phyloP scores from a whole-genome alignment of 768 basidiomycete species.

The Leucocoprinus leucothites region DNA sequence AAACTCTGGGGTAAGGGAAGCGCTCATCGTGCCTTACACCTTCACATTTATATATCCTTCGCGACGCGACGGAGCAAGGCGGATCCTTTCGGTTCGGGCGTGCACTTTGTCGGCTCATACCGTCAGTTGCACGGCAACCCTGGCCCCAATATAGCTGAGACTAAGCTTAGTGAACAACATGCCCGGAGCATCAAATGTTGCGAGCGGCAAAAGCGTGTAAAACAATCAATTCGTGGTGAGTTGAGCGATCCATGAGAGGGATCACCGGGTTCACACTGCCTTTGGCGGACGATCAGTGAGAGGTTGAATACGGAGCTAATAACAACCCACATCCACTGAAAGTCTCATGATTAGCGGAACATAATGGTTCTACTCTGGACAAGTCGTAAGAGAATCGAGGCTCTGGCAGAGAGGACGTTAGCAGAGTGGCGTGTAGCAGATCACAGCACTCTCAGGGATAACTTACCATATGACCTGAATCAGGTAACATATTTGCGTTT shows the following conservation, averaged over 20 bases:
- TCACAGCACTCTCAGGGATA: background rate
- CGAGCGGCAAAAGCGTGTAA: background rate
- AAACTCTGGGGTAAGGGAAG: constrained; percentile 13
- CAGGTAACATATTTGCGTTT: background rate
- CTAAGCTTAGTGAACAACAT: background rate
- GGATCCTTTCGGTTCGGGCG: constrained; percentile 3
- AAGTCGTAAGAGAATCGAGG: constrained; percentile 3
- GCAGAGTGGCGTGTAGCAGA: background rate
- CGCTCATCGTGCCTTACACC: background rate
- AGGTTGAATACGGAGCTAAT: background rate
- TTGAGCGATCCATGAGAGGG: background rate
- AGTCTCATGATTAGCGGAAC: background rate
- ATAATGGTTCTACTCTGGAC: background rate
- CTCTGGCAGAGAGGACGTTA: background rate
- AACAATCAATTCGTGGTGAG: background rate
- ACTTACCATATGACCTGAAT: background rate
- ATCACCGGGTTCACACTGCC: background rate
- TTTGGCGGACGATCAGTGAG: background rate
- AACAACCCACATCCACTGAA: background rate
- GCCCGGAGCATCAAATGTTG: constrained; percentile 1
- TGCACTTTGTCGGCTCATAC: constrained; percentile 1
- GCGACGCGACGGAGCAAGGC: background rate
- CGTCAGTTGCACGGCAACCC: constrained; percentile 9
- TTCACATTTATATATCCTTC: background rate
- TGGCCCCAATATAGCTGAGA: constrained; percentile 1